Evolutionary conservation across 306 rosid genomes (phyloP), one percentile per base, ranked within the genome.

Genomic region (Purshia tridentata): DNA sequence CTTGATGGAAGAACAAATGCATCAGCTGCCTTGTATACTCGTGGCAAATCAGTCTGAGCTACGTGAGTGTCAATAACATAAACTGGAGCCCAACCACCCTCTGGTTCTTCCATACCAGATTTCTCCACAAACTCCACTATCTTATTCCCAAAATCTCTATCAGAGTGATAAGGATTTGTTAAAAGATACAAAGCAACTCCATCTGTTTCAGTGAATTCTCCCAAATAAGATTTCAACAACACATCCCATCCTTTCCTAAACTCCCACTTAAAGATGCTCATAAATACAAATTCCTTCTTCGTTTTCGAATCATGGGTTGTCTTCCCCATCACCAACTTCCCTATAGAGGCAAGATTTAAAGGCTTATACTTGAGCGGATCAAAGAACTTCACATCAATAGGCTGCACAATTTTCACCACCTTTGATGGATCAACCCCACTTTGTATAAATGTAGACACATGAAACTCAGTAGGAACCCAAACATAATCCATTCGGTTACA

Each of bases 211-310:
- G 85, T 81, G 80, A 90, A 88, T 60, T 88, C 96, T 79, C 69
- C 81, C 86, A 90, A 84, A 79, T 86, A 92, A 18, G 96, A 76
- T 74, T 42, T 87, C 58, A 90, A 50, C 84, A 92, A 75, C 69
- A 90, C 82, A 84, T 92, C 98, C 96, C 96, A 92, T 35, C 98
- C 98, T 85, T 92, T 92, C 83, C 98, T 90, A 69, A 80, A 84
- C 75, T 92, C 98, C 98, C 96, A 92, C 78, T 90, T 90, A 65
- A 92, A 92, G 52, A 92, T 74, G 68, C 98, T 92, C 54, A 92
- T 52, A 65, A 92, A 88, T 57, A 86, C 86, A 74, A 88, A 92
- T 45, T 53, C 19, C 67, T 73, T 70, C 14, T 56, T 72, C 64
- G 42, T 64, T 15, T 35, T 71, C 29, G 52, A 64, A 50, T 73